Base-by-base conservation (phyloP, 148 eudicot genomes). In the Heliosperma pusillum region DNA sequence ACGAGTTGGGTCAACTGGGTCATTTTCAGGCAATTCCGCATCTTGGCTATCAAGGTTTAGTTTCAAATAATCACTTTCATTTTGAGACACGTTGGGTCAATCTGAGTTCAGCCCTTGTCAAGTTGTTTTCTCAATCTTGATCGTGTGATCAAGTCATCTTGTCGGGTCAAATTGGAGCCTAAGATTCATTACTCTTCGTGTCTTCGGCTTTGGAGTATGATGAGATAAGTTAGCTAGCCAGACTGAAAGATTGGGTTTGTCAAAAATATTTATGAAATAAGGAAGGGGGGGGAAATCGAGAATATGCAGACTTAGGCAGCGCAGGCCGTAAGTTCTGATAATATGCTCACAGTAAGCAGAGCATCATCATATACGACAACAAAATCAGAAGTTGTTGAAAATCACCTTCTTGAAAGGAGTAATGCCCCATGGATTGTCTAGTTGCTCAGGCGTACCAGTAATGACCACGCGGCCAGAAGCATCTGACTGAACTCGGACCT, bases 361-460 rank as follows among this genome's bases (percentile, higher is more conserved):
- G 53, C 13, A 47, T 47, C 53, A 47, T 47, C 2, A 50, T 50
- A 50, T 50, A 13, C 5, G 17, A 50, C 15, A 50, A 12, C 55
- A 50, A 50, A 50, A 50, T 11, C 55, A 50, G 0, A 30, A 74
- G 71, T 57, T 33, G 21, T 42, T 13, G 59, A 6, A 62, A 50
- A 9, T 57, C 63, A 93, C 97, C 97, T 93, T 93, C 79, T 85
- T 87, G 78, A 93, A 93, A 40, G 96, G 87, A 36, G 96, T 89
- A 73, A 93, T 90, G 26, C 97, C 97, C 97, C 97, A 93, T n/a
- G 97, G 97, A 83, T 90, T 93, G 76, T 93, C 93, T 72, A 74
- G 88, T 78, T 93, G 97, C 87, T 93, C 97, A 11, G 97, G 97
- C 74, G 89, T 93, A 73, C 97, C 97, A 21, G 97, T 93, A 71